Base-by-base conservation (phyloP, 108 stramenopile species). In the Stephanodiscus minutulus region DNA sequence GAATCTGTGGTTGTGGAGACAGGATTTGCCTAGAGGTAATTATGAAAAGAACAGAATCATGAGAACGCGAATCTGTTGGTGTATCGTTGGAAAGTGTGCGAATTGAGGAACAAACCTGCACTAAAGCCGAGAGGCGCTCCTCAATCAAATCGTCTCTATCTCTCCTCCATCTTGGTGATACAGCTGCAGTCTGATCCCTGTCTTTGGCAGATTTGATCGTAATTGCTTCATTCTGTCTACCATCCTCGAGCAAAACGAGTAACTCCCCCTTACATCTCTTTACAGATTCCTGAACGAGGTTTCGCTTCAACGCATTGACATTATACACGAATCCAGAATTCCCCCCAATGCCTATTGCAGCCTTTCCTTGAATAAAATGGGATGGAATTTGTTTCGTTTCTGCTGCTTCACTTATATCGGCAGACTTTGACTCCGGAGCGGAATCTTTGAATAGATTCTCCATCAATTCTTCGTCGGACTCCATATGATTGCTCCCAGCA, bases 1-100 rank as follows among this genome's bases (percentile, higher is more conserved):
- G 85, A 86, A 71, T 88, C 87, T 31, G 87, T 88, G 9, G 87
- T 88, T 10, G 85, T 86, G 28, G 81, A 72, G 17, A 88, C 87
- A 35, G 87, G 87, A 52, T 82, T 88, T 31, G 81, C 69, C 77
- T 79, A 44, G 20, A 49, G 11, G 50, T 29, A n/a, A 22, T 44
- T 43, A 12, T 17, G 43, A 6, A 7, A 11, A 7, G 24, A 64
- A 13, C 7, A 37, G 13, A 54, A 54, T 57, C 10, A 43, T 48
- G 46, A 70, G 17, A 44, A 12, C 12, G 9, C 24, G 35, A 31
- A 28, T 27, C 28, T 31, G 43, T 48, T 3, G 33, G 39, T 21
- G 18, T n/a, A 7, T 29, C 43, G 47, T n/a, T 1, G 65, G 18
- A 57, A 33, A 15, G 2, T 37, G 20, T 21, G 18, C 28, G 28